Evolutionary conservation across 257 asterid species (phyloP), one percentile per base, ranked within the genome.

Genomic region (Nicotiana sylvestris): DNA sequence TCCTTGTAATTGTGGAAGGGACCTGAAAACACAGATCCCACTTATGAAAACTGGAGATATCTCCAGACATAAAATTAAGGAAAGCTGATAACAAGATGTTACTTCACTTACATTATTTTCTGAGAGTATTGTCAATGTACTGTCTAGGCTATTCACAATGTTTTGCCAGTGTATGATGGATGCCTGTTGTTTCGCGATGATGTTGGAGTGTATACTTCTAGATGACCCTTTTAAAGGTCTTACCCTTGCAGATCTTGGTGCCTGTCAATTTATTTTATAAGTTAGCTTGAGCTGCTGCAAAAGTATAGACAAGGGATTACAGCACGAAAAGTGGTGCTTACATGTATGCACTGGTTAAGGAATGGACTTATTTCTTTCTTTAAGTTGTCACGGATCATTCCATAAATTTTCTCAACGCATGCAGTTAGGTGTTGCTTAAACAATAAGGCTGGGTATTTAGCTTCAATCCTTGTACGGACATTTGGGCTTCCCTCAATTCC

Each of bases 361-460:
- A 91, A 90, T 70, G 93, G 94, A 56, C 91, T 88, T 86, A 93
- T 95, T 86, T 95, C 97, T 89, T 93, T 95, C 93, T 95, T 95
- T 83, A 95, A 80, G 88, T 89, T 88, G 85, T 95, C 98, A 7
- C 97, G 98, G 83, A 93, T 92, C 92, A 90, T 89, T 86, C 98
- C 98, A 64, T 90, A 91, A 91, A 93, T 89, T 89, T 95, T 95
- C 91, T 95, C 97, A 79, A 92, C 97, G 78, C 98, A 95, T 84
- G 98, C 98, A 67, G 97, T 93, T 80, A 95, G 84, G 86, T 94
- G 97, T 87, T 94, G 98, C 91, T 94, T 94, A 85, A 94, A 95
- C 87, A 95, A 85, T 83, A 95, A 81, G 83, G 97, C 98, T 35
- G 98, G 98, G 82, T 95, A 95, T 89, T 91, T 95, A 66, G 98